Evolutionary conservation across 2,329 filamentous ascomycete genomes (phyloP).

Genomic region (Hypocreales sp.): DNA sequence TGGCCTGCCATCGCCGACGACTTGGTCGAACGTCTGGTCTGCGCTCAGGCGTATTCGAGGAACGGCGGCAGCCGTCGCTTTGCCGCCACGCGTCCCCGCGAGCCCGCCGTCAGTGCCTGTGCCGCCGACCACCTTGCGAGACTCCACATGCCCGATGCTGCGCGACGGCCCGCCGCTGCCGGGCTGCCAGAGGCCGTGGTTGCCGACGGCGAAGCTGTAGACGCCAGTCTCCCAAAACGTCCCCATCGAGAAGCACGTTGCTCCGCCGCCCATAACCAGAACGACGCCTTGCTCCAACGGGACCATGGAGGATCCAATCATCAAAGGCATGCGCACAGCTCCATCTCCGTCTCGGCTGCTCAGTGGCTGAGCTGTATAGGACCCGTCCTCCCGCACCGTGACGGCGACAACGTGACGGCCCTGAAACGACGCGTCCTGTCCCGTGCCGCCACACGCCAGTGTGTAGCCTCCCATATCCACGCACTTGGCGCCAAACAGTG

Average conservation of each 20-base stretch:
- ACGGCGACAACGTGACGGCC: slow-evolving; percentile 14
- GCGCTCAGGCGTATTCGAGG: slow-evolving; percentile 35
- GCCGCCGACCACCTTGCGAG: slow-evolving; percentile 9
- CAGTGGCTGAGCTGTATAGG: slow-evolving; percentile 3
- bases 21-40: slow-evolving; percentile 38
- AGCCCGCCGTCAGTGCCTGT: slow-evolving; percentile 1
- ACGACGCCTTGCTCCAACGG: slow-evolving; percentile 34
- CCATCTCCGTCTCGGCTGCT: slow-evolving; percentile 1
- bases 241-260: slow-evolving; percentile 83
- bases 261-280: slow-evolving; percentile 65
- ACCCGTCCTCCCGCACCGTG: slow-evolving; percentile 18
- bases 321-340: slow-evolving; percentile 33
- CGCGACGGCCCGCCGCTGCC: too few species aligned
- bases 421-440: slow-evolving; percentile 10
- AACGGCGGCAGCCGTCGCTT: slow-evolving; percentile 20
- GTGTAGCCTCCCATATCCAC: slow-evolving; percentile 8
- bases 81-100: slow-evolving; percentile 1
- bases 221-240: slow-evolving; percentile 62
- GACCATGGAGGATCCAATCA: slow-evolving; percentile 51
- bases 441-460: slow-evolving; percentile 18
- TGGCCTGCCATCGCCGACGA: slow-evolving; percentile 41
- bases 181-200: not conserved
- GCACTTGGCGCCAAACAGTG: slow-evolving; percentile 17
- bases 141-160: slow-evolving; percentile 12
- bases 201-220: slow-evolving; percentile 21